Evolutionary conservation across 2,329 filamentous ascomycete species (phyloP).

Genomic region (Phyllosticta paracitricarpa): DNA sequence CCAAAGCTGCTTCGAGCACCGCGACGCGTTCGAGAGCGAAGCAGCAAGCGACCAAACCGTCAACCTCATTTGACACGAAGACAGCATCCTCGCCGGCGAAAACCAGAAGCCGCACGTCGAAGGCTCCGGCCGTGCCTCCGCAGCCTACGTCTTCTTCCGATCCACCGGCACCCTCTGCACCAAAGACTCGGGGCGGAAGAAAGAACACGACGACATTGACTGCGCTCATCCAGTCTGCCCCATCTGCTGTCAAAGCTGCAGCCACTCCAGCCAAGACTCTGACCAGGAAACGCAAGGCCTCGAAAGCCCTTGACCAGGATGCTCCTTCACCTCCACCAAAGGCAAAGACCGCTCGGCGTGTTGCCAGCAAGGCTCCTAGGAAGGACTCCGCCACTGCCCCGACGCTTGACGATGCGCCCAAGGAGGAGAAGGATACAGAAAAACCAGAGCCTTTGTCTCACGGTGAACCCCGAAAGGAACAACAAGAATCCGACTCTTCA

Average conservation of each 20-base stretch:
- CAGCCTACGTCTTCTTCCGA: not conserved
- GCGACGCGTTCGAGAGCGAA: not conserved
- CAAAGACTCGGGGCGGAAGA: not conserved
- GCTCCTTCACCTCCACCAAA: not conserved
- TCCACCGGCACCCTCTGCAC: not conserved
- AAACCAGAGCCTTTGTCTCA: not conserved
- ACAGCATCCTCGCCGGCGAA: not conserved
- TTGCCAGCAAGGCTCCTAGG: not conserved
- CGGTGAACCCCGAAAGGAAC: not conserved
- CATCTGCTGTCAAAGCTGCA: not conserved
- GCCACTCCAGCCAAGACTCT: not conserved
- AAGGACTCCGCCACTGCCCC: not conserved
- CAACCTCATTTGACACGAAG: not conserved
- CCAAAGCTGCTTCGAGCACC: not conserved
- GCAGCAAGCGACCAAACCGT: not conserved
- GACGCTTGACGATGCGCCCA: not conserved
- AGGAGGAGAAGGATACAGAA: not conserved
- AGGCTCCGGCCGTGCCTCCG: not conserved
- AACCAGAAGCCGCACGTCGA: not conserved
- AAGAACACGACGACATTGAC: not conserved
- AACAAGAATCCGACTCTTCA: not conserved
- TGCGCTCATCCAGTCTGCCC: not conserved
- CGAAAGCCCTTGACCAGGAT: not conserved
- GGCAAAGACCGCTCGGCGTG: not conserved
- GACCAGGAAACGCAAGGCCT: not conserved